A percentile compares a stretch with the other conserved stretches of the same genome.
Evolutionary conservation across 352 stramenopile species (phyloP).

Genomic region (Phytophthora cajani): DNA sequence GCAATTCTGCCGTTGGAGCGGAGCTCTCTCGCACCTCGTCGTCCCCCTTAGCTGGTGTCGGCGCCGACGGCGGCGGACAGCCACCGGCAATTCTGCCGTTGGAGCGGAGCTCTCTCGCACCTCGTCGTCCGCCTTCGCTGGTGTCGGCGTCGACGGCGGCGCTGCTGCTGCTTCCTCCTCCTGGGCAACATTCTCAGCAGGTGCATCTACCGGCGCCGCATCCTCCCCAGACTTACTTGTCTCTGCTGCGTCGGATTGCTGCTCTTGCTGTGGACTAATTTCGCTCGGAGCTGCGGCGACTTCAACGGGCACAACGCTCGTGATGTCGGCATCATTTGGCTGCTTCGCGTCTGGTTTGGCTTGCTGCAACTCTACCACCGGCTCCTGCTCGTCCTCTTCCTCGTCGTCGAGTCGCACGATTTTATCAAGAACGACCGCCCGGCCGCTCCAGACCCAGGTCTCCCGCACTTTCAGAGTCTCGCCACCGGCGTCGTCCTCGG

Average conservation of each 20-base stretch:
- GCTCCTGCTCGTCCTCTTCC: conserved; percentile 9
- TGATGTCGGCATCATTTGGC: neutral
- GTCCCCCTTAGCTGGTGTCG: conserved; percentile 11
- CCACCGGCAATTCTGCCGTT: neutral
- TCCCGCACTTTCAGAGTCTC: conserved; percentile 66
- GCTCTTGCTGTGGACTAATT: neutral
- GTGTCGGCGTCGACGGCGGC: neutral
- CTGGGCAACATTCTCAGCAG: neutral
- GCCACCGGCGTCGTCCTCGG: conserved; percentile 26
- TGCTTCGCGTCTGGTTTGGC: conserved; percentile 2
- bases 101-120: conserved; percentile 22
- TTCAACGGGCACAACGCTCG: neutral
- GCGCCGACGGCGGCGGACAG: neutral
- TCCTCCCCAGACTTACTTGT: conserved; percentile 11
- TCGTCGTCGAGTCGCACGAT: conserved; percentile 45
- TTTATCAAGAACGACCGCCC: conserved; percentile 71
- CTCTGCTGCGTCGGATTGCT: conserved; percentile 21
- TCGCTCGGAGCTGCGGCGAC: neutral
- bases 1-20: neutral
- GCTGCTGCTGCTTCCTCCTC: neutral
- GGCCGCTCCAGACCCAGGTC: conserved; percentile 69
- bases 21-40: conserved; percentile 34
- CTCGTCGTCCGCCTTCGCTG: conserved; percentile 28
- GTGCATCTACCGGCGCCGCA: neutral
- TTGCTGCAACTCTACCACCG: neutral